Evolutionary conservation across 805 yeast genomes (phyloP), one percentile per base, ranked within the genome.

Genomic region (Candida pseudoglaebosa): DNA sequence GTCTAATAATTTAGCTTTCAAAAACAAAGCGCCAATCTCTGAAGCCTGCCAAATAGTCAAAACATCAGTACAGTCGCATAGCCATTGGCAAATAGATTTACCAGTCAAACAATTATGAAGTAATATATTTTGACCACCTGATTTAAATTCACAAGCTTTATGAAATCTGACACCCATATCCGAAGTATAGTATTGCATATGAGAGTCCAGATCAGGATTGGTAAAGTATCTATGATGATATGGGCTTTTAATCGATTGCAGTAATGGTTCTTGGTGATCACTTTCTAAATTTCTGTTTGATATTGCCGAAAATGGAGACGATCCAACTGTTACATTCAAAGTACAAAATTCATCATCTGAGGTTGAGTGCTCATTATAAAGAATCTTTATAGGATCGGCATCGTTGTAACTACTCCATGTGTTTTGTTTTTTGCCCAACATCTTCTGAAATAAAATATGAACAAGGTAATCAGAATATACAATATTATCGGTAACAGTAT

Each of bases 151-250:
- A 4, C 50, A 47, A 40, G 68, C 70, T 33, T 73, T 53, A 31
- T 66, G 54, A 46, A 76, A 77, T 14, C 95, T 61, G 2, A 86
- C 69, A 1, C 96, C 96, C 8, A 59, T 63, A 17, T 62, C 50
- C 0, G 90, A 76, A 4, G 77, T 80, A 54, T 82, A 89, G 55
- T 89, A 89, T 55, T 90, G 97, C 6, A 77, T 57, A 53, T 80
- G 85, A 0, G 95, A 70, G 46, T 84, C 91, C 0, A 95, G 84
- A 53, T 84, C 95, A 0, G 97, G 97, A 50, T 90, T 90, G 3
- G 91, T 80, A 62, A 88, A 88, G 52, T 75, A 86, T 29, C 75
- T 71, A 51, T 86, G 95, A 39, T 78, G 75, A 46, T 83, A 80
- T 0, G 95, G 95, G 4, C 86, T 79, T 4, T 34, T 18, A 18